Percentiles rank a stretch among this genome's conserved stretches.
Evolutionary conservation across 208 protist species (phyloP).

Genomic region (Leptomonas seymouri): DNA sequence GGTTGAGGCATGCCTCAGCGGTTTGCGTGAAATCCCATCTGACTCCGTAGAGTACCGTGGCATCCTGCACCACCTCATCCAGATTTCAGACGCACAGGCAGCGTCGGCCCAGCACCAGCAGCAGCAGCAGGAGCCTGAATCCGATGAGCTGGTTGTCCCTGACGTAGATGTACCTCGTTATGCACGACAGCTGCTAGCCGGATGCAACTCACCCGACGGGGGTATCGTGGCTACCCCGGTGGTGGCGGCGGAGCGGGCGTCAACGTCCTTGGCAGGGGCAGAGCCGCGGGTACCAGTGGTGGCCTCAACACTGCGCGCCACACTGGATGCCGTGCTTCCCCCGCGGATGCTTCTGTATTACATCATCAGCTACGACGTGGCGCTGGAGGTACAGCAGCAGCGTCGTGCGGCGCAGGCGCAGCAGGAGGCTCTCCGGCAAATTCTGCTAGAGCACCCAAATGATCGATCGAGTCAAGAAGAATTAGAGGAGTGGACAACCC

Average conservation of each 20-base stretch:
- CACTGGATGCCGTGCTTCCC: slow-evolving; percentile 43
- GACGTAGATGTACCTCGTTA: slow-evolving; percentile 27
- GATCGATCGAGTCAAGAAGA: slow-evolving; percentile 21
- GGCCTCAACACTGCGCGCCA: slow-evolving; percentile 14
- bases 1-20: slow-evolving; percentile 27
- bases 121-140: not conserved
- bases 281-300: slow-evolving; percentile 25
- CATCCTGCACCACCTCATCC: slow-evolving; percentile 11
- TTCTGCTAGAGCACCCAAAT: slow-evolving; percentile 18
- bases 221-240: not conserved
- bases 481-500: slow-evolving; percentile 13
- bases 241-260: not conserved
- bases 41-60: slow-evolving; percentile 26
- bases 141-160: not conserved
- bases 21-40: slow-evolving; percentile 21
- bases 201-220: not conserved
- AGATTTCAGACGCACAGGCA: slow-evolving; percentile 1
- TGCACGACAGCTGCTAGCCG: slow-evolving; percentile 18
- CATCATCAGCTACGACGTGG: slow-evolving; percentile 24
- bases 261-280: not conserved
- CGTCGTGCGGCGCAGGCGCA: slow-evolving; percentile 22
- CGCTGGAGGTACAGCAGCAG: slow-evolving; percentile 28
- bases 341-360: slow-evolving; percentile 44
- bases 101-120: not conserved
- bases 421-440: slow-evolving; percentile 3